These are phyloP conservation scores for Prunella vulgaris DNA, from an alignment of 257 asterid genomes.

Conservation along the genomic window DNA sequence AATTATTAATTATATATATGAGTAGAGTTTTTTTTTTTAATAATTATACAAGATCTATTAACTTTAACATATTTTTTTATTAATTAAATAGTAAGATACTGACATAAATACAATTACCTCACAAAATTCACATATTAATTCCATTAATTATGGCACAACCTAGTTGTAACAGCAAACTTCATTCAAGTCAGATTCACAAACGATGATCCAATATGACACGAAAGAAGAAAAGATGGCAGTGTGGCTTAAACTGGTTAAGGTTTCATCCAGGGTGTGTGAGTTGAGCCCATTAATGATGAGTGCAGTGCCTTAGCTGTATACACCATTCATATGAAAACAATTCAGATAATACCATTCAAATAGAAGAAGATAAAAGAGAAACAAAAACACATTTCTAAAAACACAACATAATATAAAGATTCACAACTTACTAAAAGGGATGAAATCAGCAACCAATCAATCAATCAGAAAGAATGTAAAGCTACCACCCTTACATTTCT, in stretches of 20 bases:
- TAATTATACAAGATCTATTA: too few species aligned
- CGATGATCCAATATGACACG: not conserved
- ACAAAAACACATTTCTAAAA: not conserved
- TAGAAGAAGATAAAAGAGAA: not conserved
- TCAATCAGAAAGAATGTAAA: conserved; percentile 17
- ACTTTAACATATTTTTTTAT: too few species aligned
- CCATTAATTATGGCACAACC: too few species aligned
- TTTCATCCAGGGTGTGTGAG: not conserved
- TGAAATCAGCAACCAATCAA: conserved; percentile 10
- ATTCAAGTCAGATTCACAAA: not conserved
- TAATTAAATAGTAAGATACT: too few species aligned
- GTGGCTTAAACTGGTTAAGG: not conserved
- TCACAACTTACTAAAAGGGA: not conserved
- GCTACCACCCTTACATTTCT: conserved; percentile 2
- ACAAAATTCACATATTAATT: too few species aligned
- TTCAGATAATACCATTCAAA: not conserved
- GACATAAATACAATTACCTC: too few species aligned
- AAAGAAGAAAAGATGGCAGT: not conserved
- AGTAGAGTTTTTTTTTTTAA: too few species aligned
- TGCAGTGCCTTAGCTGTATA: not conserved
- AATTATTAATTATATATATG: too few species aligned
- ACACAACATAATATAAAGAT: not conserved
- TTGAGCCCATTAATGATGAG: not conserved
- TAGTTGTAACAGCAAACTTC: too few species aligned
- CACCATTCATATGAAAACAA: not conserved